Base-by-base conservation (phyloP, 1,284 basidiomycete species). In the Rhizopogon parksii region DNA sequence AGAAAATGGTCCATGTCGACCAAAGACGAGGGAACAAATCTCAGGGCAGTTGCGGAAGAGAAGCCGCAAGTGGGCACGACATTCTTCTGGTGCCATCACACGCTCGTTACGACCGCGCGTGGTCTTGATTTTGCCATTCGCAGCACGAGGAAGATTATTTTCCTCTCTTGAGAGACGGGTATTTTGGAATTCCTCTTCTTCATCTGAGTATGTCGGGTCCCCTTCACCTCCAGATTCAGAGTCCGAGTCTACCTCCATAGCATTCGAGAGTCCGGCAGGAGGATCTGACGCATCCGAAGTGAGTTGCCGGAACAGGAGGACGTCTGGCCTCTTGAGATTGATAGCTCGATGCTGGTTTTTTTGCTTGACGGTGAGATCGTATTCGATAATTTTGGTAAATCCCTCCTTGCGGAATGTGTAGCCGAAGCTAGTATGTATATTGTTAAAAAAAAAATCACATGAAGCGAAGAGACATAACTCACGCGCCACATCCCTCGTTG, bases 341-440 rank as follows among this genome's bases (percentile, higher is more conserved):
- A 70, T 68, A n/a, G 72, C 67, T 5, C 69, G 64, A 65, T 88
- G 83, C 47, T 80, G 75, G 35, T 70, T 74, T 67, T 89, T 90
- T 64, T 95, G 88, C 69, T 94, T 95, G 5, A 69, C 52, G 1
- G 89, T 77, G 27, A 98, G 77, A 60, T 94, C 93, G 61, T 91
- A 90, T 71, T 98, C 95, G 65, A 98, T 88, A 56, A 99, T 82
- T 71, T 97, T 98, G 53, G 91, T 90, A 64, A 91, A 80, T 1
- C 91, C 93, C 65, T 99, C 96, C 67, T 95, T 97, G 53, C 95
- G 85, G 69, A 92, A 91, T 0, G 90, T 89, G 63, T 91, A 92
- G 1, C 78, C 84, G 61, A 79, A 72, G n/a, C 93, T 95, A 49
- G 55, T 34, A 46, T 32, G 55, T 32, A 46, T 30, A 36, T 27